Conservation (phyloP, 176 grass and related monocot species). For the Oryza glaberrima region DNA sequence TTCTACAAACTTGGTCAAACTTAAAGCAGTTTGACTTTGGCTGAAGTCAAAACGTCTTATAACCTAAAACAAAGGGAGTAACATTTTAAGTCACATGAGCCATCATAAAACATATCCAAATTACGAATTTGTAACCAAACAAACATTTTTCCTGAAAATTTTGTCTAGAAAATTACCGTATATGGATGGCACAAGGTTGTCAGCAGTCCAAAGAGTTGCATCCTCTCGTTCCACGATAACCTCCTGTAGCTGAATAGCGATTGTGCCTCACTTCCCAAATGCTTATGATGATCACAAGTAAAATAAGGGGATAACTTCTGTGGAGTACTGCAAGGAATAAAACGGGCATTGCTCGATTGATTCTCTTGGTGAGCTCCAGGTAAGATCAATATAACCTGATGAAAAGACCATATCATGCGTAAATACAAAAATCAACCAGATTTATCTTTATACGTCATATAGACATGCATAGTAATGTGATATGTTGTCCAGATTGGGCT, state of each 20-base stretch:
- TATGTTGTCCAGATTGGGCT: background rate
- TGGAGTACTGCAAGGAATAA: background rate
- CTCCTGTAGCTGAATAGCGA: background rate
- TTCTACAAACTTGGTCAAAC: no score
- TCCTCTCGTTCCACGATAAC: background rate
- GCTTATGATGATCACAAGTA: background rate
- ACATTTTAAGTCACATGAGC: background rate
- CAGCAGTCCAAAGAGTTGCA: background rate
- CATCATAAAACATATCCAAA: background rate
- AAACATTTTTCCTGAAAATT: background rate
- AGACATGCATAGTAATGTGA: background rate
- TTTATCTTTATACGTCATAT: background rate
- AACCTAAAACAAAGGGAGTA: no score
- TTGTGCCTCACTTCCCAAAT: background rate
- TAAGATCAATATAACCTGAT: no score
- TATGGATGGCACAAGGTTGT: background rate
- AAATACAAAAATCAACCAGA: slow-evolving; percentile 19
- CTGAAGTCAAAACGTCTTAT: no score
- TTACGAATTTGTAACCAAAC: background rate
- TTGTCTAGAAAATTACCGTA: background rate
- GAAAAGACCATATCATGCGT: no score
- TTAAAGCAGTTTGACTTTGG: no score
- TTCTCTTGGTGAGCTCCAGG: background rate
- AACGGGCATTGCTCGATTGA: background rate
- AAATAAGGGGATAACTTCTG: background rate